phyloP scores from a whole-genome alignment of 306 rosid genomes.

The Erythrophleum fordii region DNA sequence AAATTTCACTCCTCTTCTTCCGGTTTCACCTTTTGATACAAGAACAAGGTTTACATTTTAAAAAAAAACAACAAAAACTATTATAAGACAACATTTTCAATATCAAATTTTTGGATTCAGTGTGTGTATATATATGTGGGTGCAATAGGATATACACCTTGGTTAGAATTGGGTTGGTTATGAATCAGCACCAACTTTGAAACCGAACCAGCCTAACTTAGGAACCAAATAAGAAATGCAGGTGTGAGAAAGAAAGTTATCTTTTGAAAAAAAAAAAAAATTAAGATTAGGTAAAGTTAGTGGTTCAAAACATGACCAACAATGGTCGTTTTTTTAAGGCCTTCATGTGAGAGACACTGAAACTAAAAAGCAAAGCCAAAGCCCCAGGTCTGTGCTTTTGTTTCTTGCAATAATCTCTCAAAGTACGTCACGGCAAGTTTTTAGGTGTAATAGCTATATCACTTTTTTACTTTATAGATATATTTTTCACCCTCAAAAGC shows the following conservation, averaged over 20 bases:
- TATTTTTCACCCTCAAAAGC: background rate
- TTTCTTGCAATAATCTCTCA: background rate
- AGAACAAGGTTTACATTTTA: no score
- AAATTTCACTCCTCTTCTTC: no score
- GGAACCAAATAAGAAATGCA: slow-evolving; percentile 35
- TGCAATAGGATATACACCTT: slow-evolving; percentile 14
- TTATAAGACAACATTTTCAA: no score
- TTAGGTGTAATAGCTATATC: slow-evolving; percentile 3
- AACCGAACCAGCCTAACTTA: slow-evolving; percentile 51
- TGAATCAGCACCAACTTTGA: slow-evolving; percentile 37
- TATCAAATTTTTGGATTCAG: no score
- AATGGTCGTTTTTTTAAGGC: no score
- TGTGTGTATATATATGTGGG: background rate
- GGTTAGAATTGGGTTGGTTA: slow-evolving; percentile 31
- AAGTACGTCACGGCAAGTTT: slow-evolving; percentile 44
- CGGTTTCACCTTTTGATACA: no score
- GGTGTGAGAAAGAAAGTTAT: background rate
- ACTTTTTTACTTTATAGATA: background rate
- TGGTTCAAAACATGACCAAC: no score
- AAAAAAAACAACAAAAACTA: no score
- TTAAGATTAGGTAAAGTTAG: no score
- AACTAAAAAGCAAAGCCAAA: slow-evolving; percentile 30
- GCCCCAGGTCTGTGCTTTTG: slow-evolving; percentile 32
- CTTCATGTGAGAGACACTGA: slow-evolving; percentile 4
- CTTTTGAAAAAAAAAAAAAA: background rate